Base-by-base conservation (phyloP, 257 asterid genomes). In the Solanum chiquidenum region DNA sequence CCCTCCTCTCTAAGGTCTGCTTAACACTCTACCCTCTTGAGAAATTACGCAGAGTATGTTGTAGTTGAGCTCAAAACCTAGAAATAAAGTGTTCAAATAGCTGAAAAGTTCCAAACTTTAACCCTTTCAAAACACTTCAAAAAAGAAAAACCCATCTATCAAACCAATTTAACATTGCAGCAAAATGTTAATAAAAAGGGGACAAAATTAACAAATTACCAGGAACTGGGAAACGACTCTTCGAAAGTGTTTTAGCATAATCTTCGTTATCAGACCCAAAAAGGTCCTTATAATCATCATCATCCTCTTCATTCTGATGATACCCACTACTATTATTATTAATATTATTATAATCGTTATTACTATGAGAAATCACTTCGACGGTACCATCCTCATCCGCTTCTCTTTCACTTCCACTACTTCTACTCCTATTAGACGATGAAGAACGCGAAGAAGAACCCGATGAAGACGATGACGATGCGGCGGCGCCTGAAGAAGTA, bases 231-330 rank as follows among this genome's bases (percentile, higher is more conserved):
- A 87, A 92, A 68, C 91, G 92, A 87, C 98, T 97, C 27, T 34
- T 92, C 68, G 94, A 93, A 75, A 90, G 91, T 33, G 98, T 95
- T 88, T 94, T 97, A 71, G 87, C 90, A 87, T 95, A 97, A 52
- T 94, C 98, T 87, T 95, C 99, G 75, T 97, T 94, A 90, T 97
- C 99, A 60, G 98, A 93, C 75, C 98, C 99, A 90, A 97, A 97
- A 42, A 97, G 97, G 93, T 97, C 99, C 93, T 91, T 97, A 68
- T 37, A 42, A 10, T 74, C 83, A 9, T 73, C 82, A 35, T 74
- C 82, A 10, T 35, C 82, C 4, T 72, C 77, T 71, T 71, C 77
- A 71, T 71, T 71, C 77, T 71, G 77, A 71, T 71, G 20, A 16
- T 71, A 33, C 42, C 25, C 79, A 33, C 42, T 72, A 34, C 6